Percentiles rank a stretch among this genome's conserved stretches.
phyloP scores from a whole-genome alignment of 1,139 yeast species.

The Torulaspora globosa region DNA sequence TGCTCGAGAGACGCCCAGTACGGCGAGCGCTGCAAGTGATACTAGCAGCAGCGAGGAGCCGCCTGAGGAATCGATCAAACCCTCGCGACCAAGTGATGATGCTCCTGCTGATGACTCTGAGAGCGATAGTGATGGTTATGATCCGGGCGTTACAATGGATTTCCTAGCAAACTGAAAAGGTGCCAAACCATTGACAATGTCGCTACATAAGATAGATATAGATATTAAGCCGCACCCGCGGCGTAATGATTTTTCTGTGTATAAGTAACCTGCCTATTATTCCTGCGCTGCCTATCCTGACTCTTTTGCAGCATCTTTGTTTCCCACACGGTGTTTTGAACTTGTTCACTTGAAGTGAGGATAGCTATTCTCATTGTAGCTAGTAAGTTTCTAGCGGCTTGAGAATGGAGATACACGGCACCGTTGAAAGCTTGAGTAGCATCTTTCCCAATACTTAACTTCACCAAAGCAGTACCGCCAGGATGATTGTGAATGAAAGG shows the following conservation, averaged over 20 bases:
- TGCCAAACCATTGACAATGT: conserved; percentile 1
- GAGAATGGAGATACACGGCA: conserved; percentile 70
- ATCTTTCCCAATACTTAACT: conserved; percentile 64
- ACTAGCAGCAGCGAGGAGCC: conserved; percentile 10
- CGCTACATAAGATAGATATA: conserved; percentile 1
- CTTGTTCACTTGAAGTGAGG: conserved; percentile 71
- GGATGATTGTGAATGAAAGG: conserved; percentile 73
- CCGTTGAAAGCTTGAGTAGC: conserved; percentile 72
- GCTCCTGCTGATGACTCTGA: conserved; percentile 7
- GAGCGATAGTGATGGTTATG: conserved; percentile 25
- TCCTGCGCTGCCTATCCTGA: conserved; percentile 36
- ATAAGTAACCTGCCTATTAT: conserved; percentile 56
- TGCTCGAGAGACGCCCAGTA: neutral
- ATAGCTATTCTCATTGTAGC: conserved; percentile 76
- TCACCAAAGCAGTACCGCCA: conserved; percentile 59
- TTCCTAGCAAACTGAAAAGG: conserved; percentile 20
- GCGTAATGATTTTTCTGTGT: conserved; percentile 38
- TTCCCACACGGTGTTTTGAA: conserved; percentile 60
- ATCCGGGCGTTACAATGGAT: conserved; percentile 30
- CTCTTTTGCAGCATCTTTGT: conserved; percentile 41
- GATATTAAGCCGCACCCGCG: conserved; percentile 41
- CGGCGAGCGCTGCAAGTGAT: neutral
- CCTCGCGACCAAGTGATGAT: neutral
- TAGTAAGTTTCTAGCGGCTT: conserved; percentile 65
- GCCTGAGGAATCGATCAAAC: conserved; percentile 14